Evolutionary conservation across 2,329 filamentous ascomycete species (phyloP), one percentile per base, ranked within the genome.

Genomic region (Cercospora zeae-maydis): DNA sequence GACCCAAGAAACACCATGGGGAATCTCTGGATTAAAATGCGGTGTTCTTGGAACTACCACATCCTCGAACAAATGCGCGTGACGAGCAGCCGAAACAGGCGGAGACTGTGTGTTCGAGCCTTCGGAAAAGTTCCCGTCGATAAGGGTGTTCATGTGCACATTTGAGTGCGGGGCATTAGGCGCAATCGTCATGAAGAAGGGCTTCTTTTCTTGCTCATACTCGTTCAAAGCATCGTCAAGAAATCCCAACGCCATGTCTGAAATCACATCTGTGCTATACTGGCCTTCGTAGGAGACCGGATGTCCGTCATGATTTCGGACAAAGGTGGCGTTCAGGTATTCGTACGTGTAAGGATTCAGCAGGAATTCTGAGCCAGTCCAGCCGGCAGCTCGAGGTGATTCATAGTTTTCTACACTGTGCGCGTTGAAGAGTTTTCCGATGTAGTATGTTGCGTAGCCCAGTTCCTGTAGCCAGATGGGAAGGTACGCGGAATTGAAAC

Each of bases 371-470:
- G 82, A 84, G 7, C 79, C 80, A 11, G 80, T 88, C 79, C 85
- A 90, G 0, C 87, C 87, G 0, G 78, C 80, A 0, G 83, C 80
- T 45, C 76, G 80, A 0, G 87, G 83, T 3, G 79, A 77, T 70
- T 88, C 76, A 71, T 89, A 91, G 63, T 88, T 90, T 0, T 79
- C 70, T 1, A 83, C 78, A 0, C 78, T 83, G 57, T 90, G 87
- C 0, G 82, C 79, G 67, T 91, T 91, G 76, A 88, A 88, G 4
- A 90, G 78, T 71, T 92, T 91, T n/a, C 87, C 89, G 0, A 84
- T 85, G 69, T 91, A 91, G 70, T 89, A 90, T 0, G 88, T 90
- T 66, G 85, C 84, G 71, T 91, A 91, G 0, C 87, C 88, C 0
- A 83, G 84, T 3, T 83, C 74, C 67, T 90, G 86, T n/a, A 92